Base-by-base conservation (phyloP, 2,329 filamentous ascomycete species). In the Aschersonia sp. region DNA sequence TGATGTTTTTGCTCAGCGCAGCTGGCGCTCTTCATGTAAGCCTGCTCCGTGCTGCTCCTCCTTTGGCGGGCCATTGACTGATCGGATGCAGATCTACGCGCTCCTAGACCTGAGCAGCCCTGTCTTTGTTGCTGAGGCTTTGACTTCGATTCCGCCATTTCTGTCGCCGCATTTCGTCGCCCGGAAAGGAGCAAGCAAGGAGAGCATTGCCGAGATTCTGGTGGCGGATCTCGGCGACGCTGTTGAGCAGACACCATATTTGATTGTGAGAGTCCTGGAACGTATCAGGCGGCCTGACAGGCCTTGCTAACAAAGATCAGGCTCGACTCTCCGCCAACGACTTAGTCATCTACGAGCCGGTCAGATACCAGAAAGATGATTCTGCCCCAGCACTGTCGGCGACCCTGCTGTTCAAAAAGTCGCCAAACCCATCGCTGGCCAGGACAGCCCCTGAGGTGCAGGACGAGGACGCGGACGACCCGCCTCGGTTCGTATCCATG, bases 301-400 rank as follows among this genome's bases (percentile, higher is more conserved):
- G 14, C 35, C 2, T 30, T 44, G 8, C 32, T 8, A 44, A 30
- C 4, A 32, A 42, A 5, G 6, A 32, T 8, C 37, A 51, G 84
- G 69, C 89, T 31, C 85, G 90, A 46, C 87, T 87, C 45, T 73
- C 77, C 8, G 82, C 79, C 50, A 84, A 95, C 53, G 89, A 97
- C 58, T 68, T 97, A 35, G 83, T 84, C 9, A 75, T 97, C 43
- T 98, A 97, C 60, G 81, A 92, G 60, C 88, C 90, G 1, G 83
- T 87, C 55, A 72, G 77, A 42, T 68, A 68, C 51, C 65, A 59
- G 40, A 59, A 58, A 31, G 62, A 62, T 48, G 60, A 57, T 49
- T 54, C 65, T 31, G 63, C 70, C 5, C 32, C 55, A 2, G 52
- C 50, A 3, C 73, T 82, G 54, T 68, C 74, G 1, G 66, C 69